These are phyloP conservation scores for Eucalyptus fibrosa DNA, from an alignment of 345 rosid genomes.

Conservation along the genomic window DNA sequence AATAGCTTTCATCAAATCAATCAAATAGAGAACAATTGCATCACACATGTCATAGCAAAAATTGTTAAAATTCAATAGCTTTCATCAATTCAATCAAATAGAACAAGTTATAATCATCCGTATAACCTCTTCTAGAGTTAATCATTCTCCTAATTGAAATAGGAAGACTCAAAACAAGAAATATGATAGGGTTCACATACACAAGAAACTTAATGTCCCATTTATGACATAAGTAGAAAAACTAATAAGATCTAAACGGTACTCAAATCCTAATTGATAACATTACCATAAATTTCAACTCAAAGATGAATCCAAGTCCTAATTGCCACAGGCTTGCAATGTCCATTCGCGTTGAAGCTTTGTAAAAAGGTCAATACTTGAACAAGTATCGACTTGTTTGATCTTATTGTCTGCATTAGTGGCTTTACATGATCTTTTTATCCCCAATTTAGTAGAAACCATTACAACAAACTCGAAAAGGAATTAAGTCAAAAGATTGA, in stretches of 20 bases:
- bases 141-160: neutral
- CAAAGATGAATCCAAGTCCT: neutral
- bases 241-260: neutral
- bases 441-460: neutral
- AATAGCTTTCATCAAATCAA: neutral
- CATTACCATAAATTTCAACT: neutral
- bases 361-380: neutral
- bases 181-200: neutral
- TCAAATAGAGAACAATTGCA: neutral
- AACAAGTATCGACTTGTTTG: neutral
- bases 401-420: neutral
- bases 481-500: neutral
- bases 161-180: neutral
- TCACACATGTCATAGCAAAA: neutral
- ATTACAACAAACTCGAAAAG: neutral
- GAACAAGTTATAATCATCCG: neutral
- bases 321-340: neutral
- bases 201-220: neutral
- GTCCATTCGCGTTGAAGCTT: neutral
- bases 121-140: neutral
- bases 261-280: neutral
- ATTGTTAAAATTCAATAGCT: neutral
- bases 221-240: neutral
- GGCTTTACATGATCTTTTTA: neutral
- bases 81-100: neutral